Base-by-base conservation (phyloP, 1,284 basidiomycete species). In the Heliocybe sulcata region DNA sequence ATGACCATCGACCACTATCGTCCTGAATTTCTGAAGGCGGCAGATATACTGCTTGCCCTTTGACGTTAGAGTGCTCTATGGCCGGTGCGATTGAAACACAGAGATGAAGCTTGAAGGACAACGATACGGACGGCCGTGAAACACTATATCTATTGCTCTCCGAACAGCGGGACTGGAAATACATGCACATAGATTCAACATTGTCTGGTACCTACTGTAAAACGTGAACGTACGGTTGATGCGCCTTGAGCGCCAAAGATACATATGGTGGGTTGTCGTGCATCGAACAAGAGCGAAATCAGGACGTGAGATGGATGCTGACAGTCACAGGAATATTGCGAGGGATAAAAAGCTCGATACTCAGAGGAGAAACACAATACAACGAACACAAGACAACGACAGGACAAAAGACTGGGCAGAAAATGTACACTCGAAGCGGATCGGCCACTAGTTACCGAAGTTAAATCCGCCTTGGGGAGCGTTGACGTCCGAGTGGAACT, bases 381-480 rank as follows among this genome's bases (percentile, higher is more conserved):
- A 31, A 22, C 4, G 47, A 49, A 22, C 23, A 33, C 12, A 35
- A 33, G 33, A 52, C 4, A 52, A 29, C 47, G 9, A n/a, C 47
- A 26, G 47, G 9, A 49, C 23, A 12, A 14, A 6, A 29, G 20
- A 49, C 11, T 12, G 9, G 22, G 12, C 3, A 22, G 23, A 49
- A 49, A 26, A 29, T 23, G 27, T 22, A 4, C 38, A 31, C 29
- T 25, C 23, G 47, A 29, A 9, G 3, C 6, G 25, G 9, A 26
- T 25, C 23, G 12, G 56, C 64, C 60, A 72, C 67, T 73, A 71
- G 63, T 76, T 74, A 57, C 83, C 92, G 67, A 98, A 98, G 69
- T 84, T 92, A 82, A 98, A 98, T 23, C 95, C 94, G 59, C 94
- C 94, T 69, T 94, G 90, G 59, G 95, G 94, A 45, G 90, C 92